Percentiles rank a stretch among this genome's conserved stretches.
These are phyloP conservation scores for Ilyonectria mors-panacis DNA, from an alignment of 2,329 filamentous ascomycete genomes.

Conservation along the genomic window DNA sequence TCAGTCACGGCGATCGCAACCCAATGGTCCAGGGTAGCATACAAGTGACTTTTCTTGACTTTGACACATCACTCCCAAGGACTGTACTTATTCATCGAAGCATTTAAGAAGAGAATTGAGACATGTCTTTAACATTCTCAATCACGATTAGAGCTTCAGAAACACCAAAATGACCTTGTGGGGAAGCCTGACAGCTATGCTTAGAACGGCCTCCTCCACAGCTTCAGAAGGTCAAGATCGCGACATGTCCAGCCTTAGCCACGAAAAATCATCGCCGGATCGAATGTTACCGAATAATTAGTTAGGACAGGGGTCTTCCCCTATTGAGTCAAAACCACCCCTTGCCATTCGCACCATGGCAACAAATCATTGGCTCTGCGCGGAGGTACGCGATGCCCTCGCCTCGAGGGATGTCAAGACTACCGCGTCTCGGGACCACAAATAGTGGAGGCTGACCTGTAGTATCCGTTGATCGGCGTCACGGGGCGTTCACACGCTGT, in stretches of 20 bases:
- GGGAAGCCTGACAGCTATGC: no score
- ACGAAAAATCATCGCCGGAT: no score
- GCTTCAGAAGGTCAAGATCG: no score
- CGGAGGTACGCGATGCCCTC: conserved; percentile 9
- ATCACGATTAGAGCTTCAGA: no score
- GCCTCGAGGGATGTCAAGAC: conserved; percentile 13
- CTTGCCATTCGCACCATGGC: background rate
- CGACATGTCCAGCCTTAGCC: no score
- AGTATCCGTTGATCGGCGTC: conserved; percentile 14
- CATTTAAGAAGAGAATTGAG: no score
- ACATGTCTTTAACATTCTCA: no score
- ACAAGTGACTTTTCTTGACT: background rate
- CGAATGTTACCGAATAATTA: background rate
- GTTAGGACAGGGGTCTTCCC: background rate
- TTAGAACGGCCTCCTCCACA: no score
- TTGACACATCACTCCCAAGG: no score
- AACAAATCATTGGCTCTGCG: background rate
- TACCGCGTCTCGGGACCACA: conserved; percentile 15
- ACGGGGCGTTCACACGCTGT: conserved; percentile 6
- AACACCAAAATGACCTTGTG: no score
- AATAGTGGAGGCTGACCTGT: background rate
- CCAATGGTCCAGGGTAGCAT: background rate
- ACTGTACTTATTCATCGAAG: no score
- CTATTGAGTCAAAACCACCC: background rate
- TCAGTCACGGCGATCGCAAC: no score